Conservation (phyloP, 2,329 filamentous ascomycete species). For the Xylariaceae sp. region DNA sequence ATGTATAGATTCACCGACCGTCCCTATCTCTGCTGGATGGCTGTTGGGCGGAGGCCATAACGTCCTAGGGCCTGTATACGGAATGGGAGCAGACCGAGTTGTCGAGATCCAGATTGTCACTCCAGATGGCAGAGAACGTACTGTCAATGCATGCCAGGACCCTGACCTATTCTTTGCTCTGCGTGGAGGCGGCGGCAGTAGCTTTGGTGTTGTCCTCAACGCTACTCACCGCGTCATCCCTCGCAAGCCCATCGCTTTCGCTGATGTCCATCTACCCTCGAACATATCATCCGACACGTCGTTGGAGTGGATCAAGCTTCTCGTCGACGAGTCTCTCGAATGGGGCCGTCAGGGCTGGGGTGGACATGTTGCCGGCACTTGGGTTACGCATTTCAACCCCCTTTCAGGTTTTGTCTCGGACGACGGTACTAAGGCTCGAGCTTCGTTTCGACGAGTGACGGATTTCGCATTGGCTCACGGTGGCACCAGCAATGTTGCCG, state of each 20-base stretch:
- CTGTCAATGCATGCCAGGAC: conserved; percentile 39
- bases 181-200: conserved; percentile 37
- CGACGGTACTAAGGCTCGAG: conserved; percentile 15
- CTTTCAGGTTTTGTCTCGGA: conserved; percentile 16
- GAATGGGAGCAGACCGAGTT: conserved; percentile 45
- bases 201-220: conserved; percentile 43
- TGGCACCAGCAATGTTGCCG: conserved; percentile 17
- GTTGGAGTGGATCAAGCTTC: conserved; percentile 18
- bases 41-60: conserved; percentile 18
- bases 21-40: conserved; percentile 19
- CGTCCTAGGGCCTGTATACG: conserved; percentile 31
- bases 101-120: conserved; percentile 41
- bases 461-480: conserved; percentile 20
- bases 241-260: conserved; percentile 18
- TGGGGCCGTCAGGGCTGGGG: conserved; percentile 22
- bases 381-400: conserved; percentile 21
- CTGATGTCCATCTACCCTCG: conserved; percentile 20
- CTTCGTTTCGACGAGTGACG: conserved; percentile 14
- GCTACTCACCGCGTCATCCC: conserved; percentile 21
- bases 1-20: conserved; percentile 12
- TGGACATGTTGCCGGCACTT: conserved; percentile 21
- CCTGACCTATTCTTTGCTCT: conserved; percentile 33
- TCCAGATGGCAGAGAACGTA: conserved; percentile 37
- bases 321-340: conserved; percentile 18
- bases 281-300: conserved; percentile 18